Conservation (phyloP, 1,284 basidiomycete species). For the Ustilago xerochloae region DNA sequence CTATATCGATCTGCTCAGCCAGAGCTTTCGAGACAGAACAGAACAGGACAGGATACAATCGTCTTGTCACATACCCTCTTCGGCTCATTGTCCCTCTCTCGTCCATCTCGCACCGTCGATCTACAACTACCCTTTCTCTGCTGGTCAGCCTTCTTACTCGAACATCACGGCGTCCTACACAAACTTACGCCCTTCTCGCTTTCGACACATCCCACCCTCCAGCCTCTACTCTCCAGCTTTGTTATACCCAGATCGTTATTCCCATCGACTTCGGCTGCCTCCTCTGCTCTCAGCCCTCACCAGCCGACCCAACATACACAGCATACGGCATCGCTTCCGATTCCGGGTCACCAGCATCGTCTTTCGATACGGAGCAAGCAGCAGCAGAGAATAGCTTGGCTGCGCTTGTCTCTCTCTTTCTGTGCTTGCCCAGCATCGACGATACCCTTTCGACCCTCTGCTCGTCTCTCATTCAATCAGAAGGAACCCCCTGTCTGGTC, state of each 20-base stretch:
- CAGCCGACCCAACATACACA: no score
- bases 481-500: background rate
- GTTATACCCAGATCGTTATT: background rate
- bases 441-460: background rate
- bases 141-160: background rate
- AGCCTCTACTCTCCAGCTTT: background rate
- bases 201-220: background rate
- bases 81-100: no score
- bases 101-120: background rate
- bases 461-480: no score
- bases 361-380: background rate
- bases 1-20: conserved; percentile 1
- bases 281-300: background rate
- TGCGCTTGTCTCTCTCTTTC: background rate
- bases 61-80: background rate
- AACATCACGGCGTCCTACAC: background rate
- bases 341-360: conserved; percentile 7
- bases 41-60: background rate
- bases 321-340: background rate
- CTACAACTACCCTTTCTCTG: background rate
- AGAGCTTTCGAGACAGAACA: background rate
- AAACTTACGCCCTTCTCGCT: background rate
- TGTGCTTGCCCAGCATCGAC: background rate
- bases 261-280: background rate
- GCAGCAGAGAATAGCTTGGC: conserved; percentile 1